Base-by-base conservation (phyloP, 2,329 filamentous ascomycete species). In the Trichophyton equinum region DNA sequence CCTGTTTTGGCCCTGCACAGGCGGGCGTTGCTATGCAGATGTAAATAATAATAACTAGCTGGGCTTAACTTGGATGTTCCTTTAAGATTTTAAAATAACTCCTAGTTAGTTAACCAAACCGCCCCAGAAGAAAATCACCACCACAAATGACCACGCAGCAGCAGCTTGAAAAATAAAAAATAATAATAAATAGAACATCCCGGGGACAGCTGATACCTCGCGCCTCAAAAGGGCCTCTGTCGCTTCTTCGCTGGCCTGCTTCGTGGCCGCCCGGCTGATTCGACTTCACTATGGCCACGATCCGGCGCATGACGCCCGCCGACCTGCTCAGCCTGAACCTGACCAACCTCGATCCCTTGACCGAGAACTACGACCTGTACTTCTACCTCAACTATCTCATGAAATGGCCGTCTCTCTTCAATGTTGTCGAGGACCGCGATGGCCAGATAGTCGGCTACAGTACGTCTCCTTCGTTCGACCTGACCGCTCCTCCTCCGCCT, bases 301-400 rank as follows among this genome's bases (percentile, higher is more conserved):
- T 97, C 70, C 87, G 91, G 59, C 85, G 88, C 67, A 96, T 97
- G 79, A 83, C 83, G 63, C 87, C 90, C 1, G 81, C 83, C 67
- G 94, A 99, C 74, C 81, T 97, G 64, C 85, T 96, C 75, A 87
- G 86, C 67, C 87, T 97, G 75, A 95, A 95, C 67, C 86, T 91
- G 66, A 96, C 91, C 76, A 99, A 99, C 72, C 85, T 99, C 64
- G 94, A 99, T 72, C 89, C 89, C 46, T 81, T 96, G 64, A 97
- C 94, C n/a, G 94, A 99, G 77, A 97, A 95, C 61, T 99, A 97
- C 78, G 91, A 95, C 73, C 82, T 96, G 65, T 84, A 85, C 64
- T 99, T 97, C 78, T 99, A 99, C 77, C 83, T 96, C 62, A 89
- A 95, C 70, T 99, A 99, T 76, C 85, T 96, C 65, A 90, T 91